Evolutionary conservation across 257 asterid genomes (phyloP).

Genomic region (Solanum bulbocastanum): DNA sequence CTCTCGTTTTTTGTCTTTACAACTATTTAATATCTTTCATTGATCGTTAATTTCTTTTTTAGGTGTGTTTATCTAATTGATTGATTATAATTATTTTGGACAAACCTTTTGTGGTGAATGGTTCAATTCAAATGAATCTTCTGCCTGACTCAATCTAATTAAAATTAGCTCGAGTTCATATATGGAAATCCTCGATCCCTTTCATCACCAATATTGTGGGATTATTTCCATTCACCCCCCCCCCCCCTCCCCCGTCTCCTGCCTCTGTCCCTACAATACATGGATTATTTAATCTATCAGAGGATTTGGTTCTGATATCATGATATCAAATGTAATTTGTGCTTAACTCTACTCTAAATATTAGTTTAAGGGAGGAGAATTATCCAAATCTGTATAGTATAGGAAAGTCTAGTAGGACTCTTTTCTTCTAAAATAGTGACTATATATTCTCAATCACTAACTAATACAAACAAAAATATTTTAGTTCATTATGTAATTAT

Average conservation of each 20-base stretch:
- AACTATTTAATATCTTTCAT: neutral
- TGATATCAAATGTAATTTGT: neutral
- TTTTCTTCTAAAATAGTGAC: too few species aligned
- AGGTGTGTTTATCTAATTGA: neutral
- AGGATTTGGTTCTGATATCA: neutral
- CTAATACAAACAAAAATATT: neutral
- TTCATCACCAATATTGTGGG: neutral
- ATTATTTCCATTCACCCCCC: neutral
- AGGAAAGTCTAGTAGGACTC: too few species aligned
- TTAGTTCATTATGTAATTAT: neutral
- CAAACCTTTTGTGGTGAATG: neutral
- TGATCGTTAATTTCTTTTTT: neutral
- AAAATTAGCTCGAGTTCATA: neutral
- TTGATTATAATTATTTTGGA: neutral
- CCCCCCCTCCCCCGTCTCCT: accelerated
- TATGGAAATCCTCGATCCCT: neutral
- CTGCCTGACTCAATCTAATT: neutral
- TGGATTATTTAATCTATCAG: neutral
- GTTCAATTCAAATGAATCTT: neutral
- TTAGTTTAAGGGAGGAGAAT: neutral
- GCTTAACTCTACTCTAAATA: neutral
- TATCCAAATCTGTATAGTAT: neutral
- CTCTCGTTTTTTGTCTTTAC: neutral
- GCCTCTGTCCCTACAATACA: neutral
- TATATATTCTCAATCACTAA: neutral